Base-by-base conservation (phyloP, 805 yeast species). In the Teunomyces lycoperdinae region DNA sequence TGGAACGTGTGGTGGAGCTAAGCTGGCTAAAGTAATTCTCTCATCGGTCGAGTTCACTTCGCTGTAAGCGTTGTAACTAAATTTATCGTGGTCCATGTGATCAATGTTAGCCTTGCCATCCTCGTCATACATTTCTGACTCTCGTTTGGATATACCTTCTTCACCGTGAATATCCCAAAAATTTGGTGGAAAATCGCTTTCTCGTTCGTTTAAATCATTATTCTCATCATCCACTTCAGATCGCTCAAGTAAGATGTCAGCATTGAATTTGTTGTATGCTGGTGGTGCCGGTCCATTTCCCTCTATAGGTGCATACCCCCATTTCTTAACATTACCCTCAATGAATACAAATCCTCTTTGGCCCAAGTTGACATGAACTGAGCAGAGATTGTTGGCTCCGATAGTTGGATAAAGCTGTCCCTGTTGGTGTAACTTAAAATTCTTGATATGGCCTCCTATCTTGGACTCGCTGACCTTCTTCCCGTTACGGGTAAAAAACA, bases 261-360 rank as follows among this genome's bases (percentile, higher is more conserved):
- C 83, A 40, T 80, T 82, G 58, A 84, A 90, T 48, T 84, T 81
- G 43, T 88, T 87, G 67, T 92, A 92, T 8, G 94, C 85, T 1
- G 99, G 99, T 2, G 98, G 96, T 4, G 98, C 96, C 3, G 95
- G 85, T 49, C 90, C 85, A 43, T 77, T 79, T 1, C 98, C 99
- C 55, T 85, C 87, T 34, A 85, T 76, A 2, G 94, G 92, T n/a
- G 96, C 96, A 58, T 86, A 85, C 5, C 96, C 96, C 97, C 97
- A 90, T 63, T 87, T 89, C 63, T 90, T 90, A 33, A 91, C 96
- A 61, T 90, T 89, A 1, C 89, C 97, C 62, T 91, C 97, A 43
- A 91, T 88, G 61, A 79, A 89, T 2, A 91, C 97, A 67, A 80
- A 90, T 2, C 97, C 97, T 48, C 83, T 76, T 57, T 88, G 92